Evolutionary conservation across 306 rosid species (phyloP), one percentile per base, ranked within the genome.

Genomic region (Quercus bicolor): DNA sequence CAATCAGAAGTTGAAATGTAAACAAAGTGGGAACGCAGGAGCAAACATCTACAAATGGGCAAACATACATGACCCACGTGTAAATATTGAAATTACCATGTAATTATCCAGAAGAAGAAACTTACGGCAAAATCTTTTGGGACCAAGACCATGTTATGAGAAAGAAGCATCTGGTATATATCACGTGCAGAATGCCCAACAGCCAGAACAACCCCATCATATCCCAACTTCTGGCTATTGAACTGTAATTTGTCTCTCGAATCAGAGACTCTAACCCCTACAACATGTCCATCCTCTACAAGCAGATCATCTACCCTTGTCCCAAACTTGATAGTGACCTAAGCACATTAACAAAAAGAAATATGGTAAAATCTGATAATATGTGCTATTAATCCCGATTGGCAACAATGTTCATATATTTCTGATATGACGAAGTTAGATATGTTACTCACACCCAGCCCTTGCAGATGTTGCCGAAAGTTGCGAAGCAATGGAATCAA

Each of bases 131-230:
- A 92, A 84, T 92, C 98, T 82, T 91, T 95, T 11, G 96, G 96
- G 57, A 85, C 78, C 91, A 95, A 83, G 74, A 83, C 89, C 79
- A 95, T 78, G 69, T 91, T 83, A 86, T 92, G 98, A 80, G 93
- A 87, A 84, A 86, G 83, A 87, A 95, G 98, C 86, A 88, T 87
- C 80, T 90, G 91, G 85, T 95, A 95, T 23, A 81, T 73, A 84
- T 95, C 98, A 54, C 98, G 96, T 37, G 98, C 98, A 84, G 98
- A 95, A 92, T 95, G 98, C 72, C 98, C 98, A 76, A 95, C 97
- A 31, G 98, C 98, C 82, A 95, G 86, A 85, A 95, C 84, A 78
- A 91, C 89, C 74, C 96, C 96, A 88, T 95, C 97, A 73, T 29
- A 91, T 81, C 77, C 88, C 85, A 87, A 71, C 85, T 87, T 90